Conservation (phyloP, 2,329 filamentous ascomycete genomes). For the Periconia macrospinosa region DNA sequence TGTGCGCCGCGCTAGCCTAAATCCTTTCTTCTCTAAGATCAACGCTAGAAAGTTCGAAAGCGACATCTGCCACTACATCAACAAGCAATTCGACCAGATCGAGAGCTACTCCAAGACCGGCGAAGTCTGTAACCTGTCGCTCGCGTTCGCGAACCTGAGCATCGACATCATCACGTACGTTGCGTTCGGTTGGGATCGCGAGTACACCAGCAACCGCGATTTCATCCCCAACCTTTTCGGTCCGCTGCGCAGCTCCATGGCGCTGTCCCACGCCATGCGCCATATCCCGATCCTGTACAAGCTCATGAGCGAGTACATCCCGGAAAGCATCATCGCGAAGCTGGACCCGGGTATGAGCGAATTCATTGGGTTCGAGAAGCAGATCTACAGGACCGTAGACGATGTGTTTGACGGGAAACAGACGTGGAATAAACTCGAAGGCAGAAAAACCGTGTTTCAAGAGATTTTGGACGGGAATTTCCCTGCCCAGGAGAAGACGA, state of each 20-base stretch:
- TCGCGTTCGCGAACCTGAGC: constrained; percentile 8
- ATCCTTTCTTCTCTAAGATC: constrained; percentile 27
- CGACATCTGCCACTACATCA: constrained; percentile 8
- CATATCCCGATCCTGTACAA: not conserved
- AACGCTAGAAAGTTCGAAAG: constrained; percentile 17
- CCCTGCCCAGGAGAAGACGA: not conserved
- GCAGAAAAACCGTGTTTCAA: not conserved
- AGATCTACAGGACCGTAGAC: not conserved
- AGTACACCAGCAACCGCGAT: constrained; percentile 8
- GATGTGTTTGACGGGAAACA: not conserved
- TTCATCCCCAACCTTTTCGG: constrained; percentile 10
- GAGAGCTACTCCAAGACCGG: constrained; percentile 1
- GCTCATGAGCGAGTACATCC: not conserved
- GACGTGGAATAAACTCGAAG: not conserved
- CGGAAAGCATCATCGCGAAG: not conserved
- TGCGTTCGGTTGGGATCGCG: constrained; percentile 11
- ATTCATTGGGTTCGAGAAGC: not conserved
- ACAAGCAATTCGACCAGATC: not conserved
- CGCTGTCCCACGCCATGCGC: not conserved
- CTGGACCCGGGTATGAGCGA: not conserved
- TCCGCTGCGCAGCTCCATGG: not conserved
- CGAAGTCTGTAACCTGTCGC: not conserved
- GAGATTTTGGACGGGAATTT: constrained; percentile 1
- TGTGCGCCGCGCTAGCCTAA: constrained; percentile 16
- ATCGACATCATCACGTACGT: constrained; percentile 19